Conservation (phyloP, 805 yeast genomes). For the Pichia nanzhaoensis region DNA sequence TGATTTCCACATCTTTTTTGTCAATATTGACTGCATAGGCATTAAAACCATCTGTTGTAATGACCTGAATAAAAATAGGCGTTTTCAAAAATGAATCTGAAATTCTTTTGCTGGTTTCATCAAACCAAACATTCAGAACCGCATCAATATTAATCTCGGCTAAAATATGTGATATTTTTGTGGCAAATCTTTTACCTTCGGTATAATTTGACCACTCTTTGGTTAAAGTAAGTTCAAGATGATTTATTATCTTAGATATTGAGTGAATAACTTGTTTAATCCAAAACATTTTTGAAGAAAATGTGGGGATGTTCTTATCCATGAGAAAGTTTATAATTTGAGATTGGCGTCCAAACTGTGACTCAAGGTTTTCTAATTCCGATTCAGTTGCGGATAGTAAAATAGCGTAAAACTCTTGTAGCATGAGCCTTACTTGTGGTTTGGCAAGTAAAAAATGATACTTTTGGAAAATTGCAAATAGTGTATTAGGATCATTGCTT, state of each 20-base stretch:
- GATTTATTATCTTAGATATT: conserved; percentile 34
- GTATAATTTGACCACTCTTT: conserved; percentile 54
- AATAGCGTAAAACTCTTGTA: conserved; percentile 52
- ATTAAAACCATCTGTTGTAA: neutral
- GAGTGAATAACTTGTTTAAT: conserved; percentile 43
- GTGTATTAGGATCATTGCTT: conserved; percentile 35
- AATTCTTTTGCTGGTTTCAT: conserved; percentile 6
- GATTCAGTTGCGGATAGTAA: conserved; percentile 41
- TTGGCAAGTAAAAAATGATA: conserved; percentile 44
- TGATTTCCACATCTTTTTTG: conserved; percentile 21
- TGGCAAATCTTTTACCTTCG: conserved; percentile 58
- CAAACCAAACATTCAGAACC: conserved; percentile 45
- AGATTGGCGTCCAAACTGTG: conserved; percentile 27
- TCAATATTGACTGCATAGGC: conserved; percentile 24
- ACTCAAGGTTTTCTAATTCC: conserved; percentile 40
- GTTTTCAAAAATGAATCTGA: conserved; percentile 10
- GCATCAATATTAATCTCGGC: conserved; percentile 38
- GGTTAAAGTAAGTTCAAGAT: conserved; percentile 50
- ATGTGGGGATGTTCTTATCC: conserved; percentile 42
- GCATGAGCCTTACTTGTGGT: conserved; percentile 49
- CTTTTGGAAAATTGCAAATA: conserved; percentile 44
- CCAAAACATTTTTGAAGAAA: conserved; percentile 45
- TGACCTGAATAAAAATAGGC: neutral
- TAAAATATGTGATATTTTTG: conserved; percentile 41
- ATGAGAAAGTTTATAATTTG: conserved; percentile 31